Conservation (phyloP, 164 flowering plant genomes). For the Vitis rupestris region DNA sequence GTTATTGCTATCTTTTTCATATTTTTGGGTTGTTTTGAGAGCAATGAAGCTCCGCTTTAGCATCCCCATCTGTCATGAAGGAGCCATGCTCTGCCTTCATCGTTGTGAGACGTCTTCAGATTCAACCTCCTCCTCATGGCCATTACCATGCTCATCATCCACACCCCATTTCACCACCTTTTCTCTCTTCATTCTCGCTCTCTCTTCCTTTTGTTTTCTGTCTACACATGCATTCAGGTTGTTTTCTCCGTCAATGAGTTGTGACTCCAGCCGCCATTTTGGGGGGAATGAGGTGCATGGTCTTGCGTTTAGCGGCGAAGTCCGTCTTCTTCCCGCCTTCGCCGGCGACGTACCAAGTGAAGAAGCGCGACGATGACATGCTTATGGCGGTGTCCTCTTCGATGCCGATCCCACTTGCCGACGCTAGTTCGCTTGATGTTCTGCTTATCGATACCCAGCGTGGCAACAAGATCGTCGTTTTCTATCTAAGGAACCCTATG, state of each 20-base stretch:
- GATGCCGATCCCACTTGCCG: constrained; percentile 38
- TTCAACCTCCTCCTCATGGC: no score
- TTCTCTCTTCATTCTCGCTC: background rate
- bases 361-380: constrained; percentile 52
- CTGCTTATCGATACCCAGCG: constrained; percentile 57
- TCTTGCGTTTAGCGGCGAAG: constrained; percentile 72
- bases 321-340: constrained; percentile 91
- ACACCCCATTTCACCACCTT: no score
- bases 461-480: constrained; percentile 87
- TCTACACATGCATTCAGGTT: constrained; percentile 24
- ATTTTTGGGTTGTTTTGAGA: no score
- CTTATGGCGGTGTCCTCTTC: constrained; percentile 49
- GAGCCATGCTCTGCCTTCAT: no score
- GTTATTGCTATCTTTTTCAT: no score
- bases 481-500: constrained; percentile 80
- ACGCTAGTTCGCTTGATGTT: constrained; percentile 66
- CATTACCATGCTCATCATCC: no score
- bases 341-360: constrained; percentile 72
- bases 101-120: no score
- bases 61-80: no score
- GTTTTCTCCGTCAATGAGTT: constrained; percentile 37
- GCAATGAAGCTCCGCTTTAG: no score
- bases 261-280: constrained; percentile 8
- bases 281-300: constrained; percentile 67
- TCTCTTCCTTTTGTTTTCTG: no score